Percentiles rank a stretch among this genome's conserved stretches.
Conservation (phyloP, 75 land plant genomes). For the Selaginella moellendorffii region DNA sequence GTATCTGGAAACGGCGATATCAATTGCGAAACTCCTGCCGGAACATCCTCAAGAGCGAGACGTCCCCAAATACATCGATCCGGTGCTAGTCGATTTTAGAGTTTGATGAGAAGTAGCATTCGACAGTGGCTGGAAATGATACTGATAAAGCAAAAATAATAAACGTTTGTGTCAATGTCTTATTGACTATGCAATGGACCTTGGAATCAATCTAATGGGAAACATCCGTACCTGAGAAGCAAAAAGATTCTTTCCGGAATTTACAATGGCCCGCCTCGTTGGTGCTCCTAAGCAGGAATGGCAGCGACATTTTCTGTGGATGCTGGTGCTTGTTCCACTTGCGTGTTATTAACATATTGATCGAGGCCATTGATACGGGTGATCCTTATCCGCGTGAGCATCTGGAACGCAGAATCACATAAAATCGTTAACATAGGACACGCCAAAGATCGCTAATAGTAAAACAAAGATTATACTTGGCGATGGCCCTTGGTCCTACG, state of each 20-base stretch:
- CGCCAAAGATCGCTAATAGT: no score
- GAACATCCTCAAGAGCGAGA: background rate
- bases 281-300: background rate
- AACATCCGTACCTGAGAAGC: no score
- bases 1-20: background rate
- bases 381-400: background rate
- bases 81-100: conserved; percentile 3
- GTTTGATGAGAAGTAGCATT: conserved; percentile 7
- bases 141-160: no score
- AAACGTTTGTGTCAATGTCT: background rate
- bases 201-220: no score
- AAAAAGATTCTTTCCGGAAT: no score
- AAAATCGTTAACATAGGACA: no score
- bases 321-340: background rate
- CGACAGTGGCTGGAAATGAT: background rate
- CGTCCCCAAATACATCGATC: conserved; percentile 5
- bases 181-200: background rate
- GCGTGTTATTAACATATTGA: background rate
- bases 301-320: no score
- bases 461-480: no score
- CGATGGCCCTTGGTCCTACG: conserved; percentile 76
- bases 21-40: background rate
- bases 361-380: background rate
- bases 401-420: no score
- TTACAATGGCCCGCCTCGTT: no score